Evolutionary conservation across 495 filamentous ascomycete genomes (phyloP).

Genomic region (Sporormia fimetaria): DNA sequence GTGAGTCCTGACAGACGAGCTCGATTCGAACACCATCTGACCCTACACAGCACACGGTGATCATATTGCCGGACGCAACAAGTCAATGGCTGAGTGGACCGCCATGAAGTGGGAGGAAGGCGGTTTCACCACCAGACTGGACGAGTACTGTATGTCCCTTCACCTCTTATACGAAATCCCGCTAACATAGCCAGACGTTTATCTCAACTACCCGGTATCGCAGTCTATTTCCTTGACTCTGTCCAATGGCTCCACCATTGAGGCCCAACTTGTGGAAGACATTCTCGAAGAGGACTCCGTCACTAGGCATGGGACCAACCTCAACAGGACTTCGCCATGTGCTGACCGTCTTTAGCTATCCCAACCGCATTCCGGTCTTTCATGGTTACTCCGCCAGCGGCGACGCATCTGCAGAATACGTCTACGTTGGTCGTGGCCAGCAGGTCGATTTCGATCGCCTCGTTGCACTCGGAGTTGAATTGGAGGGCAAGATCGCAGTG

Average conservation of each 20-base stretch:
- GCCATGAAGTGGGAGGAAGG: slow-evolving; percentile 19
- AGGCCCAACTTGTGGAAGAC: slow-evolving; percentile 22
- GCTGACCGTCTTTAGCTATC: slow-evolving; percentile 4
- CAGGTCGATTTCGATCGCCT: slow-evolving; percentile 28
- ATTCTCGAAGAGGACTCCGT: slow-evolving; percentile 26
- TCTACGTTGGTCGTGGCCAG: slow-evolving; percentile 29
- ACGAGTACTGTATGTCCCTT: slow-evolving; percentile 18
- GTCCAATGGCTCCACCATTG: slow-evolving; percentile 18
- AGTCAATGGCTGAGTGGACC: slow-evolving; percentile 22
- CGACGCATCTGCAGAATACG: slow-evolving; percentile 28
- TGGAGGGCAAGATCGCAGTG: slow-evolving; percentile 32
- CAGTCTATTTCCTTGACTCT: slow-evolving; percentile 22
- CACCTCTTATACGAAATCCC: background rate
- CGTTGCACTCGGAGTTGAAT: slow-evolving; percentile 20
- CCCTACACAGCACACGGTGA: slow-evolving; percentile 12
- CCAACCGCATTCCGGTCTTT: slow-evolving; percentile 27
- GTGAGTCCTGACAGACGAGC: slow-evolving; percentile 3
- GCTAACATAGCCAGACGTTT: slow-evolving; percentile 12
- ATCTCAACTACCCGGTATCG: slow-evolving; percentile 26
- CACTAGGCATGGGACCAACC: slow-evolving; percentile 7
- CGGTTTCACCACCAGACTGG: slow-evolving; percentile 20
- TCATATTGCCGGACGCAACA: slow-evolving; percentile 19
- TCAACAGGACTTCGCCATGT: too few species aligned
- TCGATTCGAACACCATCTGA: background rate
- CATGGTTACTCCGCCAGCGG: slow-evolving; percentile 29